phyloP scores from a whole-genome alignment of 2,329 filamentous ascomycete species.

The Gaeumannomyces tritici region DNA sequence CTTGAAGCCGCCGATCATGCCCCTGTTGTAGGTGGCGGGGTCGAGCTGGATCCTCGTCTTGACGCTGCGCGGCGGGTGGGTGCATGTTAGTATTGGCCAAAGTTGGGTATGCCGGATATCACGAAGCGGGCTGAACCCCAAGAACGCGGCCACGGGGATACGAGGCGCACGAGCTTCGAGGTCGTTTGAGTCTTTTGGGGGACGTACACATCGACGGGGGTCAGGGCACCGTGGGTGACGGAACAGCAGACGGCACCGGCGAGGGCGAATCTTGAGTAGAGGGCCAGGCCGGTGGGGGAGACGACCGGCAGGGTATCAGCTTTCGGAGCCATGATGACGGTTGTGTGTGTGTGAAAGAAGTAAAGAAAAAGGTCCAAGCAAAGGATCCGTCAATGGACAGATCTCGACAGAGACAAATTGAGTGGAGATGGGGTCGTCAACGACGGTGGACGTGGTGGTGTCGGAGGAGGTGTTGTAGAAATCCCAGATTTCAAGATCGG shows the following conservation, averaged over 20 bases:
- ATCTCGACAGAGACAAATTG: background rate
- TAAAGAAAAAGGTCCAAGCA: background rate
- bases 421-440: conserved; percentile 3
- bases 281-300: conserved; percentile 41
- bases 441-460: background rate
- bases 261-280: conserved; percentile 95
- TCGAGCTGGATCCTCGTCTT: conserved; percentile 84
- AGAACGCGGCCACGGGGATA: background rate
- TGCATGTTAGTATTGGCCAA: background rate
- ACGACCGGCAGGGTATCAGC: background rate
- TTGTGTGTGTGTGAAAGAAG: background rate
- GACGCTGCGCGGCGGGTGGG: conserved; percentile 43
- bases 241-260: conserved; percentile 97
- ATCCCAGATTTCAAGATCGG: background rate
- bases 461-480: background rate
- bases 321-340: conserved; percentile 3
- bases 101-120: background rate
- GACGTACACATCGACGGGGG: conserved; percentile 93
- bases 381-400: background rate
- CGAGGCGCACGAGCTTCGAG: background rate
- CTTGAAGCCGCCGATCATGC: conserved; percentile 68
- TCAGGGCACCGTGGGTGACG: conserved; percentile 92
- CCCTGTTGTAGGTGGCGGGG: conserved; percentile 69
- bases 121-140: background rate
- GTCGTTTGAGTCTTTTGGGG: too few relatives aligned